Percentiles rank a stretch among this genome's conserved stretches.
These are phyloP conservation scores for Sarocladium oryzae DNA, from an alignment of 2,329 filamentous ascomycete species.

Conservation along the genomic window DNA sequence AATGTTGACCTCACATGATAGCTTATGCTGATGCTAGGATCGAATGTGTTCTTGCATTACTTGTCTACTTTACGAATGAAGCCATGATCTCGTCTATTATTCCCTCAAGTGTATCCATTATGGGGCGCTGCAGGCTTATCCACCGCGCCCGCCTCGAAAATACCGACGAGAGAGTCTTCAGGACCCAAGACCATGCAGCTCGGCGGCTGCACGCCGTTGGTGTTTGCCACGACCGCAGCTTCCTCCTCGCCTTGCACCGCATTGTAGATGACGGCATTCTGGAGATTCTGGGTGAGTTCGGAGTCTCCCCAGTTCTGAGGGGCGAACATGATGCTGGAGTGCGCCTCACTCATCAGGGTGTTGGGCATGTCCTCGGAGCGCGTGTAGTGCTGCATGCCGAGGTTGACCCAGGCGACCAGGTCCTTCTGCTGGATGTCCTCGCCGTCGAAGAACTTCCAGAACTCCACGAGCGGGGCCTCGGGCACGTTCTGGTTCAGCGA, in stretches of 20 bases:
- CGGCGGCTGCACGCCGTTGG: slow-evolving; percentile 14
- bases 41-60: no score
- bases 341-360: slow-evolving; percentile 38
- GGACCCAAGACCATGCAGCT: slow-evolving; percentile 11
- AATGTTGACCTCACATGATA: no score
- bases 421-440: slow-evolving; percentile 30
- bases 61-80: no score
- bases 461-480: slow-evolving; percentile 33
- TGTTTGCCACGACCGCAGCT: slow-evolving; percentile 11
- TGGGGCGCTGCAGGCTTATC: slow-evolving; percentile 1
- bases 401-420: slow-evolving; percentile 37
- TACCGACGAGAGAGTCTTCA: slow-evolving; percentile 13
- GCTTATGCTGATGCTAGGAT: no score
- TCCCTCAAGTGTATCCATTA: not conserved
- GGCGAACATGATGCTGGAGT: slow-evolving; percentile 31
- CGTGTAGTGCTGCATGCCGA: slow-evolving; percentile 39
- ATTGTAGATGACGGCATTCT: slow-evolving; percentile 16
- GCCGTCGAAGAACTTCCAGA: slow-evolving; percentile 35
- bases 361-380: slow-evolving; percentile 37
- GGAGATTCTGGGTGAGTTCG: slow-evolving; percentile 13
- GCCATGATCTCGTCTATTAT: not conserved
- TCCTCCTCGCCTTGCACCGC: slow-evolving; percentile 3
- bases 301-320: slow-evolving; percentile 28
- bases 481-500: slow-evolving; percentile 32
- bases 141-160: slow-evolving; percentile 12